Evolutionary conservation across 768 basidiomycete genomes (phyloP).

Genomic region (Zangia roseola): DNA sequence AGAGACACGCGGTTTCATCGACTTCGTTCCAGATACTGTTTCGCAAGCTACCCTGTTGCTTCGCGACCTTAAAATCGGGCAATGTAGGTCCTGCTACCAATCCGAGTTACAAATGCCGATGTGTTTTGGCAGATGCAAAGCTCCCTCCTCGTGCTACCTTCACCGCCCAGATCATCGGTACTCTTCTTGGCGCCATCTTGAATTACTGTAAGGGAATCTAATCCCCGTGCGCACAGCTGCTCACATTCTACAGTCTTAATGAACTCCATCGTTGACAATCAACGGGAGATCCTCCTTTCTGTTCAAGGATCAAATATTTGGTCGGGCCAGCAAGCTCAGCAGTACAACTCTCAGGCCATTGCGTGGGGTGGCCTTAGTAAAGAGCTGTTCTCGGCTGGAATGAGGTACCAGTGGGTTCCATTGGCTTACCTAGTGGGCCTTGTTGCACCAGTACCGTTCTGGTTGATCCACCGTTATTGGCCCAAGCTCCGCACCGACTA

Average conservation of each 20-base stretch:
- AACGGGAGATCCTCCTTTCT: constrained; percentile 49
- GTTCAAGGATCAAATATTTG: constrained; percentile 49
- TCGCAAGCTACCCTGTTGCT: constrained; percentile 50
- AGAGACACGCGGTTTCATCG: constrained; percentile 43
- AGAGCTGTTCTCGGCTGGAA: constrained; percentile 33
- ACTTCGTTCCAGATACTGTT: constrained; percentile 43
- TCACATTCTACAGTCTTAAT: constrained; percentile 48
- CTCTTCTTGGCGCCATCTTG: constrained; percentile 49
- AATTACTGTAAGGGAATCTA: constrained; percentile 38
- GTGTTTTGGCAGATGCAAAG: constrained; percentile 37
- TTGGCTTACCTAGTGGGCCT: constrained; percentile 36
- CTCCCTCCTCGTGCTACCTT: constrained; percentile 66
- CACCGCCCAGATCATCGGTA: constrained; percentile 54
- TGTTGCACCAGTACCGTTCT: constrained; percentile 40
- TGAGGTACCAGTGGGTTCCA: constrained; percentile 40
- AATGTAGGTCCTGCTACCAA: constrained; percentile 11
- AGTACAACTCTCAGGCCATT: constrained; percentile 34
- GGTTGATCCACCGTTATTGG: constrained; percentile 38
- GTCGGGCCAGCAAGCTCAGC: constrained; percentile 31
- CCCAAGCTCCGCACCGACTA: constrained; percentile 31
- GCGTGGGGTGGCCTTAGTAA: constrained; percentile 40
- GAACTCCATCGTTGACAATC: constrained; percentile 54
- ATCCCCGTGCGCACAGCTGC: background rate
- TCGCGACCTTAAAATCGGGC: constrained; percentile 51
- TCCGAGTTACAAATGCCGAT: constrained; percentile 36